Percentiles rank a stretch among this genome's conserved stretches.
These are phyloP conservation scores for Psophocarpus tetragonolobus DNA, from an alignment of 306 rosid species.

Conservation along the genomic window DNA sequence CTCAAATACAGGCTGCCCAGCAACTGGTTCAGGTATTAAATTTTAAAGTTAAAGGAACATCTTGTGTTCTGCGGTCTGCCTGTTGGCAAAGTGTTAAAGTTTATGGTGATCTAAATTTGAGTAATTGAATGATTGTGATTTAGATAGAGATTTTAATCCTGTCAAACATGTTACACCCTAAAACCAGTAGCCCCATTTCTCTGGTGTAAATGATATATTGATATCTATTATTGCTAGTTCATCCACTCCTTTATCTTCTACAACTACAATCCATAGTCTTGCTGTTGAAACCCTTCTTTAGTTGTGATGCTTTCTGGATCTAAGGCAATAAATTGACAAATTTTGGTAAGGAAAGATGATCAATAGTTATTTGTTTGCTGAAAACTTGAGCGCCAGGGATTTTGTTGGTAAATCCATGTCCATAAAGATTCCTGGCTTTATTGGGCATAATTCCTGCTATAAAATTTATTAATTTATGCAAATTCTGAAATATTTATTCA, in stretches of 20 bases:
- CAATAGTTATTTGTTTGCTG: neutral
- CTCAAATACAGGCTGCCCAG: slow-evolving; percentile 50
- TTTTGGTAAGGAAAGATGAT: neutral
- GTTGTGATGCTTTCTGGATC: neutral
- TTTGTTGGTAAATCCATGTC: neutral
- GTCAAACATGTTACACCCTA: neutral
- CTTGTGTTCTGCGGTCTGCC: neutral
- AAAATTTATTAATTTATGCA: slow-evolving; percentile 24
- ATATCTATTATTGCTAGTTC: neutral
- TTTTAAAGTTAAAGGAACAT: neutral
- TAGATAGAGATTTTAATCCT: neutral
- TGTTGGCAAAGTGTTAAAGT: neutral
- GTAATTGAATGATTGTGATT: neutral
- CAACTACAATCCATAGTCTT: neutral
- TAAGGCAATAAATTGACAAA: neutral
- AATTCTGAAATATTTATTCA: slow-evolving; percentile 30
- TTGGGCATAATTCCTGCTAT: neutral
- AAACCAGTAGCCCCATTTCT: neutral
- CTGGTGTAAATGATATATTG: neutral
- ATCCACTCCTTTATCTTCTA: neutral
- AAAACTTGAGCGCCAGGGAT: neutral
- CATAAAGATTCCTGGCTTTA: neutral
- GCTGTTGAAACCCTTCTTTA: neutral
- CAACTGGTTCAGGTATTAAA: slow-evolving; percentile 48
- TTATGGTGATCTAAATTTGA: neutral